Conservation (phyloP, 345 rosid species). For the Laguncularia racemosa region DNA sequence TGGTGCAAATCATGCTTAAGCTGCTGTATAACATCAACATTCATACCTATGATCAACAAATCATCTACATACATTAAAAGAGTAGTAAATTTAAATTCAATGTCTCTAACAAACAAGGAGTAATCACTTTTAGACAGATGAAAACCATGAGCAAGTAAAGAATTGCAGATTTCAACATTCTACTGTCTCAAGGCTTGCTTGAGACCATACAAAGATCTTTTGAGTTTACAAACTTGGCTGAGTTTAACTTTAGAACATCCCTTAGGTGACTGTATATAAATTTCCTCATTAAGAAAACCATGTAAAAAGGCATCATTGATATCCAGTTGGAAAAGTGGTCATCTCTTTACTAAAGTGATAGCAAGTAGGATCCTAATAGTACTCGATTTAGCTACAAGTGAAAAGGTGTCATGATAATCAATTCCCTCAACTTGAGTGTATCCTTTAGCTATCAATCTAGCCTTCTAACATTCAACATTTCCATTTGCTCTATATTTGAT, state of each 20-base stretch:
- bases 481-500: neutral
- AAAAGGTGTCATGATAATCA: no score
- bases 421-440: neutral
- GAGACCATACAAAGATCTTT: neutral
- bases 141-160: neutral
- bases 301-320: neutral
- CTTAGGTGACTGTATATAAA: neutral
- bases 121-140: neutral
- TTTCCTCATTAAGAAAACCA: neutral
- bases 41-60: neutral
- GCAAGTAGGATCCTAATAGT: neutral
- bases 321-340: neutral
- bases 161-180: neutral
- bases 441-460: neutral
- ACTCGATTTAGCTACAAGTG: neutral
- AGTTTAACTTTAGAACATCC: neutral
- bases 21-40: neutral
- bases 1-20: no score
- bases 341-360: neutral
- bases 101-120: neutral
- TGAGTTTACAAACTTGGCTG: neutral
- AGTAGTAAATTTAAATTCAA: no score
- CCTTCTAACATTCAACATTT: neutral
- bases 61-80: neutral
- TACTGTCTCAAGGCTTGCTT: neutral